Conservation (phyloP, 139 green algal species). For the Nannochloris sp. region DNA sequence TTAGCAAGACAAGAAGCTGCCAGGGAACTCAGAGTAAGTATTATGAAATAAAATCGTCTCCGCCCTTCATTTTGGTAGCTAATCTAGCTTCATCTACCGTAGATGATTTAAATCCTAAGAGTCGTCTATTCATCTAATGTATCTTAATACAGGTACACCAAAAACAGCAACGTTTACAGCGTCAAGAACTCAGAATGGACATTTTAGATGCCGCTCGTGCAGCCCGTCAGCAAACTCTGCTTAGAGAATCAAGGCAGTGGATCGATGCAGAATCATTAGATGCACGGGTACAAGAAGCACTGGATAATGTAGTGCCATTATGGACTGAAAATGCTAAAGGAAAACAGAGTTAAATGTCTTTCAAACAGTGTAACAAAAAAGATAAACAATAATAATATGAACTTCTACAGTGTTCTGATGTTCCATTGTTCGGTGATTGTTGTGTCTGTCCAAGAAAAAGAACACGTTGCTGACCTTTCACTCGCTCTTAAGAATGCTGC, state of each 20-base stretch:
- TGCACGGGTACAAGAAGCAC: neutral
- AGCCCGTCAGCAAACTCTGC: neutral
- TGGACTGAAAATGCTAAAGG: neutral
- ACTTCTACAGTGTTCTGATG: constrained; percentile 2
- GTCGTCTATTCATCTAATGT: too few species aligned
- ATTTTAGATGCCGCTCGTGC: neutral
- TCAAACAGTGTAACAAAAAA: neutral
- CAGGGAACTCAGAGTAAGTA: too few species aligned
- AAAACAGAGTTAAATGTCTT: neutral
- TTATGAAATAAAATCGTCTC: too few species aligned
- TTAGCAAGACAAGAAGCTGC: too few species aligned
- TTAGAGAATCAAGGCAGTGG: neutral
- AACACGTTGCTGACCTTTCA: constrained; percentile 16
- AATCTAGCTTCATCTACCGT: too few species aligned
- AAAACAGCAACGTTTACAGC: neutral
- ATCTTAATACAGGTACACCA: neutral
- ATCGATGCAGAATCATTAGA: neutral
- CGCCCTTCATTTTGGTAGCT: too few species aligned
- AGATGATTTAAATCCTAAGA: too few species aligned
- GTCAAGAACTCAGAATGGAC: neutral
- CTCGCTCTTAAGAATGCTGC: constrained; percentile 44
- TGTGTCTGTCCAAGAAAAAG: constrained; percentile 16
- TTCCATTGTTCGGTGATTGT: constrained; percentile 24
- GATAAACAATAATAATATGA: neutral
- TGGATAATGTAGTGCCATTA: neutral